Conservation (phyloP, 78 protist genomes). For the Blattamonas nauphoetae region DNA sequence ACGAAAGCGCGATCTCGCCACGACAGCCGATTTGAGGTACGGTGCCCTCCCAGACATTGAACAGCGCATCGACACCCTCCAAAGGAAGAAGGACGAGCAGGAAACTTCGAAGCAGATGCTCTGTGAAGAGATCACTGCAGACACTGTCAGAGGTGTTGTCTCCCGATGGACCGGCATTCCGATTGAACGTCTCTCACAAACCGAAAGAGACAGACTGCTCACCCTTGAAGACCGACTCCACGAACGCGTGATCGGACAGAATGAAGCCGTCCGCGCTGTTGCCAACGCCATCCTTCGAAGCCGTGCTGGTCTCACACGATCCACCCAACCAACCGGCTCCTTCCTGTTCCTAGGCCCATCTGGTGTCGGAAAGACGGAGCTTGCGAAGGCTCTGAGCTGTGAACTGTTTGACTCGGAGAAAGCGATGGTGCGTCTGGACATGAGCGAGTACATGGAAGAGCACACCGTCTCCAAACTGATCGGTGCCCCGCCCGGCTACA, state of each 20-base stretch:
- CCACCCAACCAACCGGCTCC: constrained; percentile 72
- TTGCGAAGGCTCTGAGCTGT: constrained; percentile 79
- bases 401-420: constrained; percentile 83
- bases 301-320: constrained; percentile 77
- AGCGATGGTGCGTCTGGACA: constrained; percentile 85
- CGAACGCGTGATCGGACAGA: constrained; percentile 88
- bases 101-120: neutral
- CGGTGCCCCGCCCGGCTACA: constrained; percentile 98
- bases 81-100: neutral
- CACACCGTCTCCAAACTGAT: constrained; percentile 82
- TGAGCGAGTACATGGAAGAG: constrained; percentile 91
- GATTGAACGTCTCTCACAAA: constrained; percentile 54
- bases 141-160: constrained; percentile 44
- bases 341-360: constrained; percentile 86
- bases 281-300: constrained; percentile 73
- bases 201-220: constrained; percentile 73
- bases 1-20: constrained; percentile 55
- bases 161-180: constrained; percentile 92
- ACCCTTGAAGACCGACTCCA: constrained; percentile 51
- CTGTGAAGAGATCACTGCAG: constrained; percentile 15
- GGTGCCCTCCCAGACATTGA: constrained; percentile 66
- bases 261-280: constrained; percentile 85
- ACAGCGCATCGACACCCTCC: neutral
- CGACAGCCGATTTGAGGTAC: constrained; percentile 75
- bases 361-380: constrained; percentile 92